Evolutionary conservation across 352 stramenopile genomes (phyloP).

Genomic region (Phytopythium sindhum): DNA sequence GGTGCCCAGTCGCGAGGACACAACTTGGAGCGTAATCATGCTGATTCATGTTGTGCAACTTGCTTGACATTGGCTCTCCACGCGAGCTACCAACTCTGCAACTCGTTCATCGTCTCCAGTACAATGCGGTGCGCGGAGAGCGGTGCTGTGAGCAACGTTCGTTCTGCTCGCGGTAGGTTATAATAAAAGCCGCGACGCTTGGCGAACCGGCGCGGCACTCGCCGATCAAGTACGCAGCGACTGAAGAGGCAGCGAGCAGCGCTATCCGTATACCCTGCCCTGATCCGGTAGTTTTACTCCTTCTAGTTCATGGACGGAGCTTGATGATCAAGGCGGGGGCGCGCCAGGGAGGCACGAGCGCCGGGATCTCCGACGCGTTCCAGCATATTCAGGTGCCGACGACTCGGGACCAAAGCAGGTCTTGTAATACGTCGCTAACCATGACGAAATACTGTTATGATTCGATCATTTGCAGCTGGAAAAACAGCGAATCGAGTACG

Average conservation of each 20-base stretch:
- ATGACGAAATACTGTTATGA: not conserved
- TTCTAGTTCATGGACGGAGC: not conserved
- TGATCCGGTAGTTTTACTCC: no score
- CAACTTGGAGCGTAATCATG: no score
- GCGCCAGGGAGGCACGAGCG: not conserved
- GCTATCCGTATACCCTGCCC: no score
- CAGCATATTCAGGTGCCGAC: constrained; percentile 22
- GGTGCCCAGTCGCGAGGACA: constrained; percentile 33
- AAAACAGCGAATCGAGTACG: constrained; percentile 48
- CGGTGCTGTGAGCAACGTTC: no score
- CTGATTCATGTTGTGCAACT: no score
- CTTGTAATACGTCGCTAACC: not conserved
- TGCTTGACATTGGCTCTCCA: constrained; percentile 84
- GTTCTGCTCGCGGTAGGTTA: no score
- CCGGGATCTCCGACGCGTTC: not conserved
- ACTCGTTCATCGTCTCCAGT: constrained; percentile 47
- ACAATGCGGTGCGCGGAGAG: not conserved
- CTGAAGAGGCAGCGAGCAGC: not conserved
- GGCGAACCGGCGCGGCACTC: not conserved
- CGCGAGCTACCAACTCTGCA: constrained; percentile 85
- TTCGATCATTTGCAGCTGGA: constrained; percentile 29
- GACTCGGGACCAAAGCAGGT: not conserved
- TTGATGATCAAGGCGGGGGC: constrained; percentile 5
- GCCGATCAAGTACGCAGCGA: not conserved
- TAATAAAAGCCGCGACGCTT: constrained; percentile 7